phyloP scores from a whole-genome alignment of 345 rosid species.

The Pseudoturritis turrita region DNA sequence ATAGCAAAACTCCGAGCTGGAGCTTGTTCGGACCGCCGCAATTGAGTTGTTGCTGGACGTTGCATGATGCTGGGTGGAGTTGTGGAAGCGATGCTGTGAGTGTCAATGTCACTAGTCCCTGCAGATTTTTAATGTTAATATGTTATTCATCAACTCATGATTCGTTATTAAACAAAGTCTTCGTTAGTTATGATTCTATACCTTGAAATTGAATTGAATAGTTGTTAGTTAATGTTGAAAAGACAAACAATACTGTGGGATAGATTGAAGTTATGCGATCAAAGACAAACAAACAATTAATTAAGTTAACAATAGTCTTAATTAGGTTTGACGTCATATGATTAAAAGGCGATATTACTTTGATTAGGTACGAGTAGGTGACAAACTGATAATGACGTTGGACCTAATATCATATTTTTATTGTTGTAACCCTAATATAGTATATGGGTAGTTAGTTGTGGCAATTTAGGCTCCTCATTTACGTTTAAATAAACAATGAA shows the following conservation, averaged over 20 bases:
- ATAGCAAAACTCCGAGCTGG: conserved; percentile 46
- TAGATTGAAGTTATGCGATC: background rate
- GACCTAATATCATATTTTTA: background rate
- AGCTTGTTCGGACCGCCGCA: conserved; percentile 37
- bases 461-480: background rate
- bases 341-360: background rate
- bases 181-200: background rate
- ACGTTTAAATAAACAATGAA: background rate
- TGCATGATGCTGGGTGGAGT: conserved; percentile 64
- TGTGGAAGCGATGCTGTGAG: conserved; percentile 64
- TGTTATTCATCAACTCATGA: background rate
- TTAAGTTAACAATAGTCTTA: background rate
- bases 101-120: conserved; percentile 76
- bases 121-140: conserved; percentile 23
- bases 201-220: background rate
- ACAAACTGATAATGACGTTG: conserved; percentile 9
- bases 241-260: background rate
- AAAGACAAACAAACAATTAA: background rate
- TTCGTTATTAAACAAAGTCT: background rate
- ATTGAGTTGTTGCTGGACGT: conserved; percentile 19
- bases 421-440: background rate
- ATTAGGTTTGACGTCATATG: conserved; percentile 15
- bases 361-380: conserved; percentile 5
- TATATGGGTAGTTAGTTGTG: background rate
- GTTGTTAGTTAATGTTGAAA: background rate